Percentiles rank a stretch among this genome's conserved stretches.
Conservation (phyloP, 306 rosid species). For the Pyrus bretschneideri region DNA sequence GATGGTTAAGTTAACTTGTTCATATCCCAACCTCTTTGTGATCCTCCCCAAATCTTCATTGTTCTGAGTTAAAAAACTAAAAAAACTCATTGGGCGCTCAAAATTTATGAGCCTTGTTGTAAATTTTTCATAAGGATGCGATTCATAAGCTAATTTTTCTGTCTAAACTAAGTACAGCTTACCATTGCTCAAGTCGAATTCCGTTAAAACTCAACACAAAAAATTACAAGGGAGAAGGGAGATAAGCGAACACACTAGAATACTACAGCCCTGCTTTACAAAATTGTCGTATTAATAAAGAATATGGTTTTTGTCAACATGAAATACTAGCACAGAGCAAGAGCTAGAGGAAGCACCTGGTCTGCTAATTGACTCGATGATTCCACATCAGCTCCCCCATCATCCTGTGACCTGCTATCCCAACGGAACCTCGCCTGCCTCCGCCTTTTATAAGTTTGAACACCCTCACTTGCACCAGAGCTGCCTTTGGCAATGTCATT, state of each 20-base stretch:
- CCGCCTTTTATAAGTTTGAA: constrained; percentile 87
- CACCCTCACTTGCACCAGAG: constrained; percentile 25
- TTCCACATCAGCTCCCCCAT: constrained; percentile 28
- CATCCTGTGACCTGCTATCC: constrained; percentile 39
- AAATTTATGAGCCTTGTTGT: not conserved
- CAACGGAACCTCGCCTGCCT: constrained; percentile 36
- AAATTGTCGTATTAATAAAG: not conserved
- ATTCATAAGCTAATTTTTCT: not conserved
- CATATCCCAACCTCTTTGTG: not conserved
- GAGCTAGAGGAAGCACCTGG: constrained; percentile 37
- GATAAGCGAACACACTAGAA: not conserved
- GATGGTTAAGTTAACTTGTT: not conserved
- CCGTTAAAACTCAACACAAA: not conserved
- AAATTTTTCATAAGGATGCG: not conserved
- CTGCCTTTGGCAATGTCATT: constrained; percentile 30
- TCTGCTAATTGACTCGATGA: constrained; percentile 30
- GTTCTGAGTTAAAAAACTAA: not conserved
- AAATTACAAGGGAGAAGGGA: not conserved
- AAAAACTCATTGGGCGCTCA: not conserved
- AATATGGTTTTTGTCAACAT: not conserved
- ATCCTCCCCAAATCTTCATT: not conserved
- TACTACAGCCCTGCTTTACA: not conserved
- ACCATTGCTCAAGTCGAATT: not conserved
- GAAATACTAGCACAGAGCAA: not conserved
- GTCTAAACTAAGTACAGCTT: not conserved